These are phyloP conservation scores for Mallotus nudiflorus DNA, from an alignment of 345 rosid species.

Conservation along the genomic window DNA sequence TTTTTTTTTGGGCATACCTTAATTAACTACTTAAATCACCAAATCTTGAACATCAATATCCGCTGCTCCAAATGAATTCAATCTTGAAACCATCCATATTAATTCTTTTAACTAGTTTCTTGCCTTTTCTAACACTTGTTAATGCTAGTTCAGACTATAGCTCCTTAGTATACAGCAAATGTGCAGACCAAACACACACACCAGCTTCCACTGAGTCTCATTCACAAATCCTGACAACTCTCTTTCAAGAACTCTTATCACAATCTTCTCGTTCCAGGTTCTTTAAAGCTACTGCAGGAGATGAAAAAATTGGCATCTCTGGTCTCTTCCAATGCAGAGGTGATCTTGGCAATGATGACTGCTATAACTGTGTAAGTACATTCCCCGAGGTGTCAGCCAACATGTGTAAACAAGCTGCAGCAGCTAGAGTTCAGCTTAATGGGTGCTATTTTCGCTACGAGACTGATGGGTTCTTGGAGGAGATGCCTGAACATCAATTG, in stretches of 20 bases:
- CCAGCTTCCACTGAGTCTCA: constrained; percentile 28
- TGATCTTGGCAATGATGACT: constrained; percentile 45
- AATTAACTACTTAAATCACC: too few relatives aligned
- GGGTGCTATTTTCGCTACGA: constrained; percentile 70
- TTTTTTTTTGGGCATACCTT: too few relatives aligned
- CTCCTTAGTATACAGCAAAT: constrained; percentile 53
- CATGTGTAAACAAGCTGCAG: constrained; percentile 45
- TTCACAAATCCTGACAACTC: constrained; percentile 39
- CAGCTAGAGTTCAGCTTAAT: constrained; percentile 59
- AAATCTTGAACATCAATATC: too few relatives aligned
- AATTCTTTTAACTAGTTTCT: constrained; percentile 16
- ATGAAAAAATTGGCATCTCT: constrained; percentile 38
- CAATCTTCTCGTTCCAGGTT: constrained; percentile 53
- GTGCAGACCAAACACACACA: constrained; percentile 29
- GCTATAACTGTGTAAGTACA: constrained; percentile 49
- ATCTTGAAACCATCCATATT: constrained; percentile 20
- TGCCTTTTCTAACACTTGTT: constrained; percentile 16
- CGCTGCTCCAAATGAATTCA: constrained; percentile 16
- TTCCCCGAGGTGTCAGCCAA: constrained; percentile 39
- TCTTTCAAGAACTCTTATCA: constrained; percentile 44
- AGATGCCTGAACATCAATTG: constrained; percentile 26
- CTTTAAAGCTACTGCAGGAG: constrained; percentile 52
- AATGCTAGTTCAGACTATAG: constrained; percentile 37
- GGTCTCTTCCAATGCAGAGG: constrained; percentile 74
- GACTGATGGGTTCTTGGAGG: constrained; percentile 31